These are phyloP conservation scores for Cordyceps farinosa DNA, from an alignment of 2,329 filamentous ascomycete species.

Conservation along the genomic window DNA sequence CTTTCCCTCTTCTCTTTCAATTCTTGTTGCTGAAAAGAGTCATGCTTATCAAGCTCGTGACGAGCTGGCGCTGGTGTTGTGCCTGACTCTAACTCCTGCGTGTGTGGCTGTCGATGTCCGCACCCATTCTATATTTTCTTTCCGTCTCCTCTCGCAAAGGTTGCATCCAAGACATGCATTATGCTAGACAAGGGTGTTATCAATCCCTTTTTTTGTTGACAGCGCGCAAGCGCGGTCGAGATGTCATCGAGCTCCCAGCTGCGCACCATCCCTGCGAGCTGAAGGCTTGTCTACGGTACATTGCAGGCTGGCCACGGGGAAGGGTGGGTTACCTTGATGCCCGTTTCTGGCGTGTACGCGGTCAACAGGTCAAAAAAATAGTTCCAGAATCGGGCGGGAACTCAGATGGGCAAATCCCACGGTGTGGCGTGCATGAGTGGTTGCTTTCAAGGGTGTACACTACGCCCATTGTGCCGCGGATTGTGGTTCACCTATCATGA, in stretches of 20 bases:
- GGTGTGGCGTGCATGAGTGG: background rate
- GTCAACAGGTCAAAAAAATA: background rate
- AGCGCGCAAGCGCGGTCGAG: background rate
- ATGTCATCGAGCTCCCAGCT: background rate
- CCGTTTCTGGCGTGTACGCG: background rate
- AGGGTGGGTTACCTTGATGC: background rate
- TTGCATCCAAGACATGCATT: constrained; percentile 1
- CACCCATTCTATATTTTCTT: background rate
- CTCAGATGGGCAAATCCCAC: background rate
- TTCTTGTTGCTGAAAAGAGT: background rate
- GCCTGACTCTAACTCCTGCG: background rate
- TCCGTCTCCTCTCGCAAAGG: background rate
- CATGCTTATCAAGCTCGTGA: background rate
- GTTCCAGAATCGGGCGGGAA: background rate
- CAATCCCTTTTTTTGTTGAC: background rate
- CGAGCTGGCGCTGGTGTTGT: background rate
- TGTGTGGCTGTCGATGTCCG: background rate
- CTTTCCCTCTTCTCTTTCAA: too few relatives aligned
- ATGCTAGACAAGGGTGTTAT: background rate
- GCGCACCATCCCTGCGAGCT: background rate
- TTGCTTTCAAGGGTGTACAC: too few relatives aligned
- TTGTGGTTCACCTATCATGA: background rate
- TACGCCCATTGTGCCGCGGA: background rate
- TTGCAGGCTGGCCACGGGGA: constrained; percentile 1
- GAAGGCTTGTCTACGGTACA: background rate